A percentile compares a stretch with the other conserved stretches of the same genome.
These are phyloP conservation scores for Boletellus ananiceps DNA, from an alignment of 768 basidiomycete genomes.

Conservation along the genomic window DNA sequence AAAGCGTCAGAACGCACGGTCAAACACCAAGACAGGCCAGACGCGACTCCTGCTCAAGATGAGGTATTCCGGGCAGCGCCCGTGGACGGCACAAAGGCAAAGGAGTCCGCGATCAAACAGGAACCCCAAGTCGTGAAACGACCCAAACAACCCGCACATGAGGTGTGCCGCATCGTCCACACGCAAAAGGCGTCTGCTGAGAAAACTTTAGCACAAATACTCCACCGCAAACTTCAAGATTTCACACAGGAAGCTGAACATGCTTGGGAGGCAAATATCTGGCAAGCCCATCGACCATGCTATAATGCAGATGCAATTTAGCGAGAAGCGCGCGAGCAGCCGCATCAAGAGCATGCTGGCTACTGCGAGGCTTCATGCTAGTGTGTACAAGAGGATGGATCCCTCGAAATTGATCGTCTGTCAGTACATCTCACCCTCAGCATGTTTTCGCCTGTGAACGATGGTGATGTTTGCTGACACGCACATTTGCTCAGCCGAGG, in stretches of 20 bases:
- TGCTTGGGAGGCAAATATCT: conserved; percentile 80
- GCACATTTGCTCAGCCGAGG: conserved; percentile 55
- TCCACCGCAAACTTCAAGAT: conserved; percentile 92
- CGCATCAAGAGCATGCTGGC: conserved; percentile 87
- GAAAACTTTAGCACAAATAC: conserved; percentile 72
- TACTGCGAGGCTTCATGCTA: conserved; percentile 82
- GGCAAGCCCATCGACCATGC: conserved; percentile 92
- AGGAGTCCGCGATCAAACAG: conserved; percentile 12
- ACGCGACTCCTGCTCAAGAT: conserved; percentile 22
- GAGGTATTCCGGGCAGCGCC: conserved; percentile 43
- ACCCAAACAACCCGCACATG: conserved; percentile 25
- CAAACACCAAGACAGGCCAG: conserved; percentile 29
- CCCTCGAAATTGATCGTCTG: conserved; percentile 74
- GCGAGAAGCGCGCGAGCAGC: conserved; percentile 83
- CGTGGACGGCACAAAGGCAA: conserved; percentile 14
- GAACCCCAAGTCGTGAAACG: conserved; percentile 9
- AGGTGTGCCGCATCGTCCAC: conserved; percentile 17
- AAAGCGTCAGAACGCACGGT: conserved; percentile 42
- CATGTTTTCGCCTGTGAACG: background rate
- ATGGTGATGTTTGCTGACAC: conserved; percentile 3
- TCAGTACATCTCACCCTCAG: conserved; percentile 38
- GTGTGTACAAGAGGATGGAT: conserved; percentile 68
- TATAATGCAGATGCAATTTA: conserved; percentile 95
- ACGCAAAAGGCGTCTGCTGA: background rate
- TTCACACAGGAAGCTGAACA: conserved; percentile 88